These are phyloP conservation scores for Quercus variabilis DNA, from an alignment of 306 rosid species.

Conservation along the genomic window DNA sequence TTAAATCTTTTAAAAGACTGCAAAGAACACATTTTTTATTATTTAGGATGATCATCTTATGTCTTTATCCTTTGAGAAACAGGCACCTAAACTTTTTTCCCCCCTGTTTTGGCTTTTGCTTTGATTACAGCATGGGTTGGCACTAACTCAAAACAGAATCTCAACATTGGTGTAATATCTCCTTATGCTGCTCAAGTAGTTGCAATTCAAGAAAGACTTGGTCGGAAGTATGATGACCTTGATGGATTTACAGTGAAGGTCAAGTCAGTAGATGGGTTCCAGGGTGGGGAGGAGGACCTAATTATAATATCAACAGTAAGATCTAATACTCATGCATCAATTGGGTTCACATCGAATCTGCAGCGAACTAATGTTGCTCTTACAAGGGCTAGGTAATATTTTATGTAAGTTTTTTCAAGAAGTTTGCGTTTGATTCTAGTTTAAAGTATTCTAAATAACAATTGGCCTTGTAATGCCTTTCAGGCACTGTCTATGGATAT, in stretches of 20 bases:
- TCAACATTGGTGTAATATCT: conserved; percentile 63
- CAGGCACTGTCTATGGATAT: conserved; percentile 78
- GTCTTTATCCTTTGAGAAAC: neutral
- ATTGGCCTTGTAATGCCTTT: conserved; percentile 1
- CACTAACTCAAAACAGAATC: conserved; percentile 20
- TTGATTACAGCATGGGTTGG: conserved; percentile 43
- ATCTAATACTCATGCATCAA: conserved; percentile 32
- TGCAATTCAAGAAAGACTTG: conserved; percentile 47
- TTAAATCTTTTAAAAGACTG: neutral
- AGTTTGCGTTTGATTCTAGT: neutral
- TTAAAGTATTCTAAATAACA: neutral
- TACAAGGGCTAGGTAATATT: conserved; percentile 72
- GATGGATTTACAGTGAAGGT: conserved; percentile 63
- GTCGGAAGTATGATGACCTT: conserved; percentile 28
- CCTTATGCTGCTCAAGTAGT: conserved; percentile 85
- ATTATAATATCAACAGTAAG: conserved; percentile 74
- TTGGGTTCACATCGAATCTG: conserved; percentile 45
- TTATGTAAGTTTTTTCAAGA: neutral
- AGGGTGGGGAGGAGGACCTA: conserved; percentile 79
- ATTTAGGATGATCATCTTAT: neutral
- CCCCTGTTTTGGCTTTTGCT: neutral
- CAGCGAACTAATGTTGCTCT: conserved; percentile 79
- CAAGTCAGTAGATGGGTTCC: conserved; percentile 72
- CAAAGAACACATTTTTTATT: neutral
- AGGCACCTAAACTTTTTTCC: neutral